Evolutionary conservation across 140 eudicot genomes (phyloP).

Genomic region (Senecio squalidus): DNA sequence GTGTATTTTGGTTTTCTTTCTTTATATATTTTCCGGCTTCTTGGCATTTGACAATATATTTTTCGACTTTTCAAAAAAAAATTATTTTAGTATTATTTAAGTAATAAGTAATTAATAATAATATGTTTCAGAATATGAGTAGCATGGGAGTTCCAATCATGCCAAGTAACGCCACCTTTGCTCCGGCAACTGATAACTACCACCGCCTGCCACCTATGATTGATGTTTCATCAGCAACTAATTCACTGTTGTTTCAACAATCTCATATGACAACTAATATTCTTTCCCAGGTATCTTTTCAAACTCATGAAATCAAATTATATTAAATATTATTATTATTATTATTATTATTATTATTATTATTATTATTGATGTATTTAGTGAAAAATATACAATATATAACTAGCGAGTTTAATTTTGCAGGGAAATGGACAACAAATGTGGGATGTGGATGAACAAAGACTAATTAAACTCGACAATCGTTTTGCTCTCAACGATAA

Average conservation of each 20-base stretch:
- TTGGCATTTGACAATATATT: too few species aligned
- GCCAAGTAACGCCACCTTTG: slow-evolving; percentile 41
- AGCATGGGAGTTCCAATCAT: slow-evolving; percentile 38
- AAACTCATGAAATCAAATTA: slow-evolving; percentile 8
- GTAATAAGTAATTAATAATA: neutral
- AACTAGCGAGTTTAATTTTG: slow-evolving; percentile 15
- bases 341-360: neutral
- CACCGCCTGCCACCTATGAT: slow-evolving; percentile 28
- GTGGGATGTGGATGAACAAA: slow-evolving; percentile 70
- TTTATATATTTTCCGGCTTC: too few species aligned
- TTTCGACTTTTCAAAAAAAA: neutral
- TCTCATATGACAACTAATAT: slow-evolving; percentile 36
- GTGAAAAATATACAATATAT: too few species aligned
- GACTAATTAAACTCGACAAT: slow-evolving; percentile 50
- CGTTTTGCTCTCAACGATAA: slow-evolving; percentile 43
- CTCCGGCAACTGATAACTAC: slow-evolving; percentile 36
- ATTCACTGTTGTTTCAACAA: slow-evolving; percentile 46
- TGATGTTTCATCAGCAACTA: slow-evolving; percentile 27
- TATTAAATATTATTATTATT: neutral
- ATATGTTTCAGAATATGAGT: slow-evolving; percentile 40
- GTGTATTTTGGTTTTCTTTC: too few species aligned
- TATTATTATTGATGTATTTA: too few species aligned
- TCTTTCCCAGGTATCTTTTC: slow-evolving; percentile 44
- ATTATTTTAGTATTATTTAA: neutral
- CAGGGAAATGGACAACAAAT: slow-evolving; percentile 64